Percentiles rank a stretch among this genome's conserved stretches.
Conservation (phyloP, 345 rosid genomes). For the Stellera chamaejasme region DNA sequence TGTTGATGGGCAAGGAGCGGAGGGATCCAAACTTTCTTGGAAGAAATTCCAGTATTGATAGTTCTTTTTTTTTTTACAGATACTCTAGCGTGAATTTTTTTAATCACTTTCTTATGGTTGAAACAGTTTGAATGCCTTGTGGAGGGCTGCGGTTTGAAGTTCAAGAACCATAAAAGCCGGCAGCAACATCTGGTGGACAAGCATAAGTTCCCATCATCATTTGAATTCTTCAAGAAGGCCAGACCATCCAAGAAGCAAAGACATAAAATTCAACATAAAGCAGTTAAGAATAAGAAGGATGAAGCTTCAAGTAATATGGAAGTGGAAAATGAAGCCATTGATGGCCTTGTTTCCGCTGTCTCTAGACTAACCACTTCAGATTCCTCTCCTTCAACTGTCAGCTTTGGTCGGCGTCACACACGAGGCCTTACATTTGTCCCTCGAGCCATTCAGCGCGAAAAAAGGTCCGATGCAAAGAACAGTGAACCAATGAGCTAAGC, state of each 20-base stretch:
- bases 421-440: constrained; percentile 77
- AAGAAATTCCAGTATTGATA: too few relatives aligned
- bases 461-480: constrained; percentile 24
- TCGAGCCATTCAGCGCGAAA: constrained; percentile 45
- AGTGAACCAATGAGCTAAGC: constrained; percentile 20
- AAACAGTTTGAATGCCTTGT: constrained; percentile 86
- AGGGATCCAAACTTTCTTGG: too few relatives aligned
- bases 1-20: too few relatives aligned
- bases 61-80: too few relatives aligned
- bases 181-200: constrained; percentile 79
- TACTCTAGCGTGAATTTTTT: too few relatives aligned
- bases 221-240: constrained; percentile 69
- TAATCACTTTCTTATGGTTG: constrained; percentile 1
- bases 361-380: constrained; percentile 70
- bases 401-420: constrained; percentile 73
- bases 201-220: constrained; percentile 83
- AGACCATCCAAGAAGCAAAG: constrained; percentile 75
- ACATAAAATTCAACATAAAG: constrained; percentile 45
- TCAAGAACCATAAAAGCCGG: constrained; percentile 69
- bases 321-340: constrained; percentile 59
- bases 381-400: constrained; percentile 62
- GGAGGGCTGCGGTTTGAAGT: constrained; percentile 81
- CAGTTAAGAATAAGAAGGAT: constrained; percentile 19
- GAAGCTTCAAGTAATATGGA: constrained; percentile 50
- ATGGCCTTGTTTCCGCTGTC: constrained; percentile 71